Evolutionary conservation across 805 yeast species (phyloP), one percentile per base, ranked within the genome.

Genomic region (Teunomyces barrocoloradensis): DNA sequence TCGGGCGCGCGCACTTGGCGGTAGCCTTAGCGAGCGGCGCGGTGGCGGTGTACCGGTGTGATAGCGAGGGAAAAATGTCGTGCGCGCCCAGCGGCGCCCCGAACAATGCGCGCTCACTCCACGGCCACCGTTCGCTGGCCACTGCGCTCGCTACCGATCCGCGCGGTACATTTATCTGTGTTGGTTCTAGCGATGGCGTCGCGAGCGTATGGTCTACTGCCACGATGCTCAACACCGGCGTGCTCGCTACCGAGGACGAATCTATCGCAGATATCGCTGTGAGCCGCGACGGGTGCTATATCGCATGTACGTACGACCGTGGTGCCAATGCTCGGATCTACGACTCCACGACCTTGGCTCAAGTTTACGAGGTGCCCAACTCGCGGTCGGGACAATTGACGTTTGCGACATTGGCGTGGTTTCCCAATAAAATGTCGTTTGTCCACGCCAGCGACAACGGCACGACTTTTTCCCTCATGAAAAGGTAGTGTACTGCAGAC

Each of bases 181-280:
- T 74, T 1, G 89, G 87, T 0, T 69, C 84, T 15, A 75, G 73
- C 46, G 87, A 81, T 50, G 86, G 86, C 21, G 69, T 77, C 15
- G 72, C 79, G 5, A 71, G 81, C 15, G 34, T 79, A 9, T 81
- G 84, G 84, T 66, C 69, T 34, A 58, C 75, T 6, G 49, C 58
- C 1, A 67, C 69, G 23, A 61, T 79, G 62, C 61, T 71, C 13
- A 45, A 66, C 40, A 47, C 57, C n/a, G 58, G 60, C 30, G 73
- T 75, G 0, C 55, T 77, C 10, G 60, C 75, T 32, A 53, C 65
- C 28, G 59, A 72, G 4, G 80, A 78, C 55, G 75, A 75, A 47
- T 68, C 79, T 1, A 60, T 81, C 6, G 54, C 66, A 2, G 53
- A 69, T 11, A 52, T 80, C 11, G 71, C 67, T 28, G 58, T 69